phyloP scores from a whole-genome alignment of 1,284 basidiomycete species.

The Puccinia polysora region DNA sequence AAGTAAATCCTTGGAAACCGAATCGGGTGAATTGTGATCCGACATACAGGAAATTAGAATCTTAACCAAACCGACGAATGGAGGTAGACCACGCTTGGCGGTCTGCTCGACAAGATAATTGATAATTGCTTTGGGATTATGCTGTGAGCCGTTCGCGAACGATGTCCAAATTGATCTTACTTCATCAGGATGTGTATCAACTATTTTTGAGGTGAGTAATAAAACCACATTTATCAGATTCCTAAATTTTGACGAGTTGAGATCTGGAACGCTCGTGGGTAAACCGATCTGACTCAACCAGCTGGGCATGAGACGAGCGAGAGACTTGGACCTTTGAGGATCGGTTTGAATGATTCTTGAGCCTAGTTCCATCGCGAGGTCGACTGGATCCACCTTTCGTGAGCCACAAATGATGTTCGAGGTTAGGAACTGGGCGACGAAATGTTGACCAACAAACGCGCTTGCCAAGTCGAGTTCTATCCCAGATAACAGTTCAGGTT shows the following conservation, averaged over 20 bases:
- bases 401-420: slow-evolving; percentile 21
- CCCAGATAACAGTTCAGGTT: slow-evolving; percentile 16
- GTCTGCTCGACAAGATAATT: slow-evolving; percentile 36
- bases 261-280: slow-evolving; percentile 21
- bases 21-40: slow-evolving; percentile 9
- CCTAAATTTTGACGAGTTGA: slow-evolving; percentile 23
- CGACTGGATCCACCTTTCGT: slow-evolving; percentile 6
- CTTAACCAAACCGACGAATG: slow-evolving; percentile 31
- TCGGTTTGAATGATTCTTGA: slow-evolving; percentile 37
- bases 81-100: slow-evolving; percentile 15
- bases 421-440: slow-evolving; percentile 24
- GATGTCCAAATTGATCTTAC: slow-evolving; percentile 36
- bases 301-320: slow-evolving; percentile 32
- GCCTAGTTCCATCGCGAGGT: slow-evolving; percentile 29
- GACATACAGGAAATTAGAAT: slow-evolving; percentile 36
- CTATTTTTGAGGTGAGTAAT: slow-evolving; percentile 30
- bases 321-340: slow-evolving; percentile 18
- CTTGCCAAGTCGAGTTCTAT: slow-evolving; percentile 32
- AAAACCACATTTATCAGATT: slow-evolving; percentile 34
- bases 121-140: slow-evolving; percentile 24
- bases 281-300: slow-evolving; percentile 40
- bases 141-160: slow-evolving; percentile 23
- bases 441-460: slow-evolving; percentile 40
- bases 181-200: slow-evolving; percentile 28
- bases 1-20: slow-evolving; percentile 19